Evolutionary conservation across 1,284 basidiomycete species (phyloP).

Genomic region (Papiliotrema terrestris): DNA sequence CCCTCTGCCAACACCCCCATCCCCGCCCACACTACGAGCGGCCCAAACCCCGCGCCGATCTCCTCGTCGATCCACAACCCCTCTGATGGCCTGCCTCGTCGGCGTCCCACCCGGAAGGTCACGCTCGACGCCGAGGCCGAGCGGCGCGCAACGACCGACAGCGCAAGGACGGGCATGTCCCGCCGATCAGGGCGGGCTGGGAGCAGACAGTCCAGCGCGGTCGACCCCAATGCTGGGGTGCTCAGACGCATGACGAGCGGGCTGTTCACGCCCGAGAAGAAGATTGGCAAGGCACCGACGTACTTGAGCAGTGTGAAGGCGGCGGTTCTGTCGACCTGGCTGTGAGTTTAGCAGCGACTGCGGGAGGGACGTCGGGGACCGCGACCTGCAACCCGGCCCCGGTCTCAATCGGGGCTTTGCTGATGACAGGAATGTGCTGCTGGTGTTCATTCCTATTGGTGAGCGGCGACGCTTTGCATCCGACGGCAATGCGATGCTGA

Average conservation of each 20-base stretch:
- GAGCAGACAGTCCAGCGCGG: not conserved
- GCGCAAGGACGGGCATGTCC: not conserved
- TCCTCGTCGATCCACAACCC: not conserved
- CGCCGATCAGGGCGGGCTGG: not conserved
- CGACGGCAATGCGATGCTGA: not conserved
- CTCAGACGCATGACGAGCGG: conserved; percentile 42
- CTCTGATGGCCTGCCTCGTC: conserved; percentile 1
- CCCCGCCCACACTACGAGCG: not conserved
- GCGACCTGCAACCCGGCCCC: not conserved
- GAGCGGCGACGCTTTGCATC: conserved; percentile 3
- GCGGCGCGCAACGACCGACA: not conserved
- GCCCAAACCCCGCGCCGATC: conserved; percentile 6
- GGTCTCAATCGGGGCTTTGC: too few relatives aligned
- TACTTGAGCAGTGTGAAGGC: conserved; percentile 38
- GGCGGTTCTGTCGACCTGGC: conserved; percentile 45
- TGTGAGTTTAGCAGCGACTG: conserved; percentile 28
- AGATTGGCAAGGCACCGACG: conserved; percentile 47
- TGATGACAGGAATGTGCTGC: conserved; percentile 44
- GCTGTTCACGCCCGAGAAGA: conserved; percentile 44
- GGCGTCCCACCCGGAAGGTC: not conserved
- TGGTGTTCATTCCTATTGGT: conserved; percentile 50
- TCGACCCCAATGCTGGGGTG: conserved; percentile 16
- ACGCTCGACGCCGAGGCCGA: not conserved
- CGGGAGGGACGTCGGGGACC: not conserved
- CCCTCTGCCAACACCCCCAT: not conserved